Evolutionary conservation across 345 rosid genomes (phyloP).

Genomic region (Garcia nutans): DNA sequence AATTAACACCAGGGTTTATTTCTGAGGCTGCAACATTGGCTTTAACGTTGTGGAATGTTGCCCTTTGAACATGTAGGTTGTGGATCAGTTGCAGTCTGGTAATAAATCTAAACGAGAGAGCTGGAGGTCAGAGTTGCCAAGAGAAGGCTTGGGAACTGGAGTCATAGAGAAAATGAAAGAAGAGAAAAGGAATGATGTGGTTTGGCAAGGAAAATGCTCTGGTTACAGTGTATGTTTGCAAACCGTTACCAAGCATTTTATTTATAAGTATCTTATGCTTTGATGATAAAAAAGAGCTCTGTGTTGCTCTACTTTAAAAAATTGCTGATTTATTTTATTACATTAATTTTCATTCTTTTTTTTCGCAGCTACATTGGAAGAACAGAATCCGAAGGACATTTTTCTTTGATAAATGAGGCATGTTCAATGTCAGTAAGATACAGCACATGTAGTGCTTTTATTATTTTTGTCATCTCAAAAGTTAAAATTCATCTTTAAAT

Average conservation of each 20-base stretch:
- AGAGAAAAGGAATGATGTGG: conserved; percentile 66
- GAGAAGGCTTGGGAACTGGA: conserved; percentile 57
- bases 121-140: conserved; percentile 64
- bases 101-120: conserved; percentile 60
- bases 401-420: conserved; percentile 88
- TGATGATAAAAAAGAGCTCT: background rate
- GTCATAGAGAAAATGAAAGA: conserved; percentile 67
- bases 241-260: conserved; percentile 11
- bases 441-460: conserved; percentile 3
- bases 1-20: background rate
- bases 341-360: background rate
- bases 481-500: background rate
- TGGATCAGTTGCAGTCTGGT: conserved; percentile 88
- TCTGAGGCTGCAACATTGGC: background rate
- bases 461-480: no score
- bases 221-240: conserved; percentile 95
- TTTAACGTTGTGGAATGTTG: conserved; percentile 11
- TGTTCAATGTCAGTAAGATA: conserved; percentile 82
- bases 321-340: background rate
- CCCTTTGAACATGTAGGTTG: conserved; percentile 53
- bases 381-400: conserved; percentile 87
- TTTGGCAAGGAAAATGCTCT: conserved; percentile 97
- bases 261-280: background rate
- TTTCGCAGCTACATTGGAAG: conserved; percentile 83
- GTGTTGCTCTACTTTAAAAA: conserved; percentile 16